These are phyloP conservation scores for Heterobasidion occidentale DNA, from an alignment of 1,284 basidiomycete species.

Conservation along the genomic window DNA sequence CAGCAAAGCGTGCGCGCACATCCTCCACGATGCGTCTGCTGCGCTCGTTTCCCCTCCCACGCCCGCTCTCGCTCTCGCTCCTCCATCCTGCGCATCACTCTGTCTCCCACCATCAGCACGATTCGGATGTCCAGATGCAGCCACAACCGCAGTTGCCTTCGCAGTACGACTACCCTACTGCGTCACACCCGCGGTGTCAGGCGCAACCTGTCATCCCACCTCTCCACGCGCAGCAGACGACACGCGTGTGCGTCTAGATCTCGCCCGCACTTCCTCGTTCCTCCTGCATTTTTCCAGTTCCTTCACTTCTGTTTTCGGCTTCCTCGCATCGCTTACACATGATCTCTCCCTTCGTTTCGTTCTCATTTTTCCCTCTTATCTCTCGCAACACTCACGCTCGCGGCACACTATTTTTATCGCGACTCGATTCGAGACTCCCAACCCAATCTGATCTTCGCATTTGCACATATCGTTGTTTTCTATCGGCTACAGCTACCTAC, in stretches of 20 bases:
- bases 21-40: constrained; percentile 11
- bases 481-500: no score
- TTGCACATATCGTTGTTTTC: background rate
- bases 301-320: background rate
- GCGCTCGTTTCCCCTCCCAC: constrained; percentile 10
- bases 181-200: constrained; percentile 8
- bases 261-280: background rate
- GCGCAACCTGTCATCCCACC: constrained; percentile 1
- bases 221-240: constrained; percentile 7
- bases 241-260: constrained; percentile 9
- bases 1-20: background rate
- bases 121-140: background rate
- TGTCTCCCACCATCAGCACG: constrained; percentile 2
- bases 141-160: constrained; percentile 1
- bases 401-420: background rate
- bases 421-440: background rate
- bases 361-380: background rate
- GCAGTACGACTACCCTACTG: background rate
- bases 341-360: background rate
- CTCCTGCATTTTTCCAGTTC: background rate
- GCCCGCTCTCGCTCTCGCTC: background rate
- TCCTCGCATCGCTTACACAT: background rate
- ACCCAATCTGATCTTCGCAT: background rate
- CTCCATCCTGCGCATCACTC: background rate
- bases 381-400: background rate